Evolutionary conservation across 1,284 basidiomycete species (phyloP), one percentile per base, ranked within the genome.

Genomic region (Ustilago bromivora): DNA sequence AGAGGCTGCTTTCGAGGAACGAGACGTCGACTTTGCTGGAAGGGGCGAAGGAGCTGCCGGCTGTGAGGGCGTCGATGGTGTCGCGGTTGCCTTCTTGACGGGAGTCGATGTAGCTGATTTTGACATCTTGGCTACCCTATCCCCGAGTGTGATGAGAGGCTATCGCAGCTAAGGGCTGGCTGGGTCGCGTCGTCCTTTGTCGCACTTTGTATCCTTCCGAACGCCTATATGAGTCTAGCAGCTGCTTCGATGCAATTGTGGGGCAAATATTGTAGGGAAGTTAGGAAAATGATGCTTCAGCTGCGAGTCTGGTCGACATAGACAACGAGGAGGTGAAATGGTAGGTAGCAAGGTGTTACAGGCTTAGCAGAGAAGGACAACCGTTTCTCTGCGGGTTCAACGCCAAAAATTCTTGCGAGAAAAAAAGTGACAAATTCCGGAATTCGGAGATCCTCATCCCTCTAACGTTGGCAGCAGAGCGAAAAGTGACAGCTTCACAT

Each of bases 51-150:
- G 57, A 40, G 57, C 38, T 56, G 57, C 53, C 13, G n/a, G 34
- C 34, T 63, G 64, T 9, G 61, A 23, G 7, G 70, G 47, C 15
- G 65, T 61, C 9, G 61, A 57, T 36, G 68, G 49, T 34, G 28
- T 49, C 41, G 55, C 52, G 34, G 36, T 41, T 32, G 65, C 57
- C 61, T 68, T 68, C 54, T 68, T 73, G 23, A 53, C 36, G 1
- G 71, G 61, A n/a, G 71, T 61, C 19, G 66, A 67, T 12, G 65
- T 41, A 3, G 71, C 62, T 9, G 71, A 73, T 57, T 61, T 61
- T 5, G 58, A 38, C 71, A 73, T 73, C 15, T 32, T 51, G 36
- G 40, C 51, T 47, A 11, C 12, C 10, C 28, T 31, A 7, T 7
- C 9, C n/a, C n/a, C 43, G 43, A 46, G 40, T 41, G 40, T 46